These are phyloP conservation scores for Penicillium sp. DNA, from an alignment of 2,329 filamentous ascomycete genomes.

Conservation along the genomic window DNA sequence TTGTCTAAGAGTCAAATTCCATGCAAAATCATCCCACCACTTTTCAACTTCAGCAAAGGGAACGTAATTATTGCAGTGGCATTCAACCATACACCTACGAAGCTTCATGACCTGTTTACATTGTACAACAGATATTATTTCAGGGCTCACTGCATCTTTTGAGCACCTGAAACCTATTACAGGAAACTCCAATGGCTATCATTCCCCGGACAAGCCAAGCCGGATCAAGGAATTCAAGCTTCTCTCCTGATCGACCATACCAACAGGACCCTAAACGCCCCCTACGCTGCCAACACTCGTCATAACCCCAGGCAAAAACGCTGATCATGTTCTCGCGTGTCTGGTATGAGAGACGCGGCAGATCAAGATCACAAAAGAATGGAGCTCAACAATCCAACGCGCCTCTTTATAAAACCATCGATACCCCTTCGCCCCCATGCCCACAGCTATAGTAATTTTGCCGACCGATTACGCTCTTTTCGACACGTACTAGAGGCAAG, in stretches of 20 bases:
- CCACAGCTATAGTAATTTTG: slow-evolving; percentile 9
- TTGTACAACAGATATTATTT: background rate
- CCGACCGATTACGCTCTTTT: slow-evolving; percentile 15
- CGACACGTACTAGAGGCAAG: slow-evolving; percentile 3
- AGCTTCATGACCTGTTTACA: background rate
- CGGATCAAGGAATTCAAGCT: slow-evolving; percentile 5
- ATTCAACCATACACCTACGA: background rate
- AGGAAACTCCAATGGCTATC: slow-evolving; percentile 11
- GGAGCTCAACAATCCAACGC: slow-evolving; percentile 7
- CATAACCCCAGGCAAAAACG: slow-evolving; percentile 10
- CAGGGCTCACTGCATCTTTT: background rate
- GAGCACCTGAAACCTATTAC: background rate
- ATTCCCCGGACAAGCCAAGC: slow-evolving; percentile 16
- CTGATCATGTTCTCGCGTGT: slow-evolving; percentile 14
- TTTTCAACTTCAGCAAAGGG: no score
- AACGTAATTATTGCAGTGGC: background rate
- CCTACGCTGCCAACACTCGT: slow-evolving; percentile 16
- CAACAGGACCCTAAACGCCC: slow-evolving; percentile 2
- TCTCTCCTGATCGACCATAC: slow-evolving; percentile 11
- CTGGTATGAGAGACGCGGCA: slow-evolving; percentile 17
- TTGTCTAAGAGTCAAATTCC: background rate
- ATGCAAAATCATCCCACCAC: background rate
- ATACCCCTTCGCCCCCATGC: slow-evolving; percentile 6
- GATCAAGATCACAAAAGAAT: slow-evolving; percentile 11
- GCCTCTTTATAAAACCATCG: slow-evolving; percentile 12